Percentiles rank a stretch among this genome's conserved stretches.
Conservation (phyloP, 129 eudicot species). For the Flaveria bidentis region DNA sequence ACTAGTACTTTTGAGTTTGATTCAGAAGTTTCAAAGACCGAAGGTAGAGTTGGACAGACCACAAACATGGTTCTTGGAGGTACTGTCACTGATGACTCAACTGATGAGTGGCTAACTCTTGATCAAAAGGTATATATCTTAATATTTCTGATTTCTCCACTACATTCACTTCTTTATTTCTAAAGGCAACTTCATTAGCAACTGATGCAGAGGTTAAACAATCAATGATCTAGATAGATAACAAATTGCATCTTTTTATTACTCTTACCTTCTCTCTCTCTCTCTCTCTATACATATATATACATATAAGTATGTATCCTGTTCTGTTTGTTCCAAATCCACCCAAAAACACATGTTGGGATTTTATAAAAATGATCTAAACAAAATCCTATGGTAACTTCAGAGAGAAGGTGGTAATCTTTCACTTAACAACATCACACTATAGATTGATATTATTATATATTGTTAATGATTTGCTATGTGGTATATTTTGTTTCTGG, state of each 20-base stretch:
- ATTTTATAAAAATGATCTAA: too few relatives aligned
- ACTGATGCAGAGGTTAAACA: too few relatives aligned
- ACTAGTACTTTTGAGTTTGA: not conserved
- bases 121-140: slow-evolving; percentile 68
- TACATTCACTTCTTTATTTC: not conserved
- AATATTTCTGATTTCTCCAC: not conserved
- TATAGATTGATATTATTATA: not conserved
- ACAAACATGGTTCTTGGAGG: slow-evolving; percentile 86
- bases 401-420: not conserved
- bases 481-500: not conserved
- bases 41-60: slow-evolving; percentile 86
- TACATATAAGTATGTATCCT: not conserved
- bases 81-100: slow-evolving; percentile 79
- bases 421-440: not conserved
- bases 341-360: too few relatives aligned
- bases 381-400: not conserved
- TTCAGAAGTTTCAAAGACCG: slow-evolving; percentile 83
- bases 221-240: not conserved
- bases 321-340: too few relatives aligned
- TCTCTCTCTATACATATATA: too few relatives aligned
- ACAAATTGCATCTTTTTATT: not conserved
- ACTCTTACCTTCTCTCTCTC: too few relatives aligned
- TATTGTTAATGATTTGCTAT: not conserved
- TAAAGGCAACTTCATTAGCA: too few relatives aligned
- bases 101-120: slow-evolving; percentile 71